These are phyloP conservation scores for Vaucheria bursata DNA, from an alignment of 352 stramenopile species.

Conservation along the genomic window DNA sequence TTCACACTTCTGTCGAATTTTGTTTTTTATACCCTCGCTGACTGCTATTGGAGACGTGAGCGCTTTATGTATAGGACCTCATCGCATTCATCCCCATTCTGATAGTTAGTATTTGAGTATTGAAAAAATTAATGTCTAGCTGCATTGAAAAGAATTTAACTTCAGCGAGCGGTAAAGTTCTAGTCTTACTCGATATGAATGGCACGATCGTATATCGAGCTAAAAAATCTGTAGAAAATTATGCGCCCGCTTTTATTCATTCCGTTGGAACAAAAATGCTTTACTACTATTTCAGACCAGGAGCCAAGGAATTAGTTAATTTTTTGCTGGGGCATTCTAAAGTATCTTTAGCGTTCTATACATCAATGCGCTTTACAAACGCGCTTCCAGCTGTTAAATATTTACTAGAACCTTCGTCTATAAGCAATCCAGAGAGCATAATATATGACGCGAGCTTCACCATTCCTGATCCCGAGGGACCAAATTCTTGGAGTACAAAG, in stretches of 20 bases:
- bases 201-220: constrained; percentile 33
- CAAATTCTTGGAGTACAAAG: constrained; percentile 30
- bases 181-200: constrained; percentile 44
- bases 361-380: constrained; percentile 32
- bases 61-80: too few relatives aligned
- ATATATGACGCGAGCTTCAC: constrained; percentile 35
- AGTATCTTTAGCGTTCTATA: constrained; percentile 34
- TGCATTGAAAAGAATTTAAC: too few relatives aligned
- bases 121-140: too few relatives aligned
- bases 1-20: too few relatives aligned
- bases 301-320: constrained; percentile 19
- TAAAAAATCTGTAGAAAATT: too few relatives aligned
- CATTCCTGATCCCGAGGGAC: constrained; percentile 15
- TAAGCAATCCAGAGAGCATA: constrained; percentile 4
- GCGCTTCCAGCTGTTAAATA: constrained; percentile 30
- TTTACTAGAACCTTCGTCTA: constrained; percentile 1
- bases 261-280: not conserved
- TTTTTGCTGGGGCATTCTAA: constrained; percentile 11
- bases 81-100: too few relatives aligned
- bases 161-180: too few relatives aligned
- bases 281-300: constrained; percentile 35
- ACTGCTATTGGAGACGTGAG: too few relatives aligned
- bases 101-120: too few relatives aligned
- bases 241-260: constrained; percentile 14
- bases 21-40: too few relatives aligned